A percentile compares a stretch with the other conserved stretches of the same genome.
Conservation (phyloP, 805 yeast genomes). For the Ascoidea asiatica region DNA sequence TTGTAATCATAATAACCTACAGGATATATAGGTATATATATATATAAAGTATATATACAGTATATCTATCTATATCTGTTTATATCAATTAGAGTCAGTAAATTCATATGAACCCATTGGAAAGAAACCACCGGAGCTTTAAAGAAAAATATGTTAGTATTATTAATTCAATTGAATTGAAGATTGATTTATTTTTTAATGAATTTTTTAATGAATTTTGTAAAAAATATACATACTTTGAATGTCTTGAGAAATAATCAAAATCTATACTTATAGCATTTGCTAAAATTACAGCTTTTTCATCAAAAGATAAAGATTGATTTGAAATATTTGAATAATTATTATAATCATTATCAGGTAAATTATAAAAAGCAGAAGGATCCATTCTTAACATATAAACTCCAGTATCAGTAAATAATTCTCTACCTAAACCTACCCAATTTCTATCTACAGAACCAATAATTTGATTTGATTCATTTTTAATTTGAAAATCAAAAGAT, state of each 20-base stretch:
- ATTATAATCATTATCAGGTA: conserved; percentile 35
- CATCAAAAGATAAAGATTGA: conserved; percentile 47
- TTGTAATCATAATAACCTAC: too few relatives aligned
- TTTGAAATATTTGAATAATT: conserved; percentile 24
- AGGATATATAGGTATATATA: too few relatives aligned
- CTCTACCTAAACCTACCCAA: conserved; percentile 93
- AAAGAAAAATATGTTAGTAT: too few relatives aligned
- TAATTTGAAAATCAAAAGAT: conserved; percentile 75
- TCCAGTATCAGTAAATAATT: conserved; percentile 89
- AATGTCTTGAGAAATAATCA: conserved; percentile 93
- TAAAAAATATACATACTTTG: conserved; percentile 17
- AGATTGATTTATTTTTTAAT: too few relatives aligned
- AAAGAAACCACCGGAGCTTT: too few relatives aligned
- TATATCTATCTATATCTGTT: too few relatives aligned
- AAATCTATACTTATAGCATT: conserved; percentile 89
- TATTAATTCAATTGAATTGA: too few relatives aligned
- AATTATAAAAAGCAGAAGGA: conserved; percentile 48
- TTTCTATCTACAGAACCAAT: conserved; percentile 77
- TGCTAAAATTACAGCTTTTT: conserved; percentile 76
- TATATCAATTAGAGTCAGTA: too few relatives aligned
- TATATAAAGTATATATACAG: too few relatives aligned
- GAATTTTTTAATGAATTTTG: too few relatives aligned
- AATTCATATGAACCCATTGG: too few relatives aligned
- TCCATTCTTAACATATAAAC: conserved; percentile 82
- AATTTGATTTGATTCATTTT: conserved; percentile 40